Base-by-base conservation (phyloP, 805 yeast genomes). In the Monosporozyma solicola region DNA sequence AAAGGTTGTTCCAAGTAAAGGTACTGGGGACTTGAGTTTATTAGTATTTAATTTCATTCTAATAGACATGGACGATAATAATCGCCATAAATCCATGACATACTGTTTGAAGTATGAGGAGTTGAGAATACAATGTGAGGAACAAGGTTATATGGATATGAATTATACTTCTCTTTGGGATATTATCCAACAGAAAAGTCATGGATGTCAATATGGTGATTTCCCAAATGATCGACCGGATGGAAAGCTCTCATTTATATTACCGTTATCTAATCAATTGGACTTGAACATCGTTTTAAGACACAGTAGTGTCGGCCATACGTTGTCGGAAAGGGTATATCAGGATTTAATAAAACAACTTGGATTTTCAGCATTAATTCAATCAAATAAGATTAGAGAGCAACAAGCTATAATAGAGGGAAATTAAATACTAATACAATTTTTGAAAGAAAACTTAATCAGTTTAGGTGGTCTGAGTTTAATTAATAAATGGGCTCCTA, bases 401-500 rank as follows among this genome's bases (percentile, higher is more conserved):
- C 31, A 35, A 24, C 25, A 55, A 8, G 54, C 54, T 22, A 53
- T 59, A 15, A 50, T 69, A 20, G 56, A 59, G 3, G 52, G 54
- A 4, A n/a, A n/a, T n/a, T n/a, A n/a, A n/a, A n/a, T n/a, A n/a
- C n/a, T n/a, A n/a, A n/a, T 72, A 2, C 55, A 65, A 5, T 68
- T 61, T 49, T 48, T 72, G 1, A 52, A 49, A 27, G 72, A 69
- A 25, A 62, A 60, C 13, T 48, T 70, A 20, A 60, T 58, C 6
- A 66, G 63, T 6, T 33, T 58, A 2, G 65, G 64, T 1, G 64
- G 61, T 15, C 52, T 47, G 2, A 59, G 55, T 29, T 50, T 61
- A 0, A 52, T 70, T 5, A 47, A 57, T 1, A 64, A 59, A 54
- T 69, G 72, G 72, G 72, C 70, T 9, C 72, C 72, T 1, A 48